phyloP scores from a whole-genome alignment of 225 moss, liverwort and hornwort species.

The Polytrichum commune region DNA sequence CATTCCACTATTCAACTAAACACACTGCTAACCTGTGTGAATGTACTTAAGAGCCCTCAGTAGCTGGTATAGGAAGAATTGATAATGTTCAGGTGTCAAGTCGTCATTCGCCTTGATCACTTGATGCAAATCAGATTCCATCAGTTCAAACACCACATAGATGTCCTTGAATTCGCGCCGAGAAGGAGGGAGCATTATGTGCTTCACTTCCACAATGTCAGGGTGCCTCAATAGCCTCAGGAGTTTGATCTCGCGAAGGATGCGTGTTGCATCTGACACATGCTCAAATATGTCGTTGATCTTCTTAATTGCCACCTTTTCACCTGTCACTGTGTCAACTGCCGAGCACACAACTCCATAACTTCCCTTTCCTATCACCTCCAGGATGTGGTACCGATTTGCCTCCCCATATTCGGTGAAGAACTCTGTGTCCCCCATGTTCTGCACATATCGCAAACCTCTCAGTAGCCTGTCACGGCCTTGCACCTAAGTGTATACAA shows the following conservation, averaged over 20 bases:
- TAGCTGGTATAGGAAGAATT: slow-evolving; percentile 97
- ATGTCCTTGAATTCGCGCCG: slow-evolving; percentile 99
- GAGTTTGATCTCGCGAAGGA: slow-evolving; percentile 96
- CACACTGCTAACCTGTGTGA: slow-evolving; percentile 68
- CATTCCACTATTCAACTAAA: too few species aligned
- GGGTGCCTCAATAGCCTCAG: slow-evolving; percentile 93
- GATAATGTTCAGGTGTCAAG: slow-evolving; percentile 98
- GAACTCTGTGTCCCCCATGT: slow-evolving; percentile 92
- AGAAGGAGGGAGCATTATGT: slow-evolving; percentile 99
- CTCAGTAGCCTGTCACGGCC: slow-evolving; percentile 8
- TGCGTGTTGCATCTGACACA: slow-evolving; percentile 97
- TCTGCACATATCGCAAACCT: slow-evolving; percentile 51
- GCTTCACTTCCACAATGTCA: slow-evolving; percentile 99
- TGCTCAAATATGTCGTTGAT: slow-evolving; percentile 99
- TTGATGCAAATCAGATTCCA: slow-evolving; percentile 99
- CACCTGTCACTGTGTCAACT: slow-evolving; percentile 85
- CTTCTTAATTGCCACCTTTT: slow-evolving; percentile 99
- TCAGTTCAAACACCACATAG: slow-evolving; percentile 98
- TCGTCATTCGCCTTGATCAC: slow-evolving; percentile 99
- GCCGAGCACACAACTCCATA: slow-evolving; percentile 99
- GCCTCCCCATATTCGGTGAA: slow-evolving; percentile 99
- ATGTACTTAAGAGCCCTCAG: slow-evolving; percentile 98
- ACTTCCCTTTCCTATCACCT: slow-evolving; percentile 98
- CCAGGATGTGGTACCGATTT: slow-evolving; percentile 97
- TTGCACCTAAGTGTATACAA: background rate